Percentiles rank a stretch among this genome's conserved stretches.
Conservation (phyloP, 1,139 yeast species). For the Candida sojae region DNA sequence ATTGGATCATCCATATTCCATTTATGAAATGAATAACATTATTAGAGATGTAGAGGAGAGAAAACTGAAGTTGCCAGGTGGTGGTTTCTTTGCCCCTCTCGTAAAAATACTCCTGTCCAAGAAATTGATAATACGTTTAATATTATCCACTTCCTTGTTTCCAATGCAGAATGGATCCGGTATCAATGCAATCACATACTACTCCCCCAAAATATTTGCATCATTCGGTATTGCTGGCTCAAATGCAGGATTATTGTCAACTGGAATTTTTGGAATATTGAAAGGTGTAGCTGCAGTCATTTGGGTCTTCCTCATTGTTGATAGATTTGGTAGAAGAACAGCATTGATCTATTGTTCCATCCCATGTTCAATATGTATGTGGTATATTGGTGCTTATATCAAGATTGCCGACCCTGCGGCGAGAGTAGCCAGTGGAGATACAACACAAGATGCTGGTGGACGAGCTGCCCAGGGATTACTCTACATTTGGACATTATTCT, state of each 20-base stretch:
- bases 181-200: constrained; percentile 36
- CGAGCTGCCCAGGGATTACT: constrained; percentile 50
- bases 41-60: constrained; percentile 23
- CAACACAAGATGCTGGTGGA: constrained; percentile 37
- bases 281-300: constrained; percentile 45
- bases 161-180: constrained; percentile 37
- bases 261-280: constrained; percentile 59
- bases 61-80: constrained; percentile 21
- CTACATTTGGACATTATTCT: constrained; percentile 47
- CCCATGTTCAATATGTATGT: constrained; percentile 51
- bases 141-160: constrained; percentile 29
- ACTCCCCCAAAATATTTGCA: constrained; percentile 34
- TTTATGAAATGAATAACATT: constrained; percentile 26
- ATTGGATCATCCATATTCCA: constrained; percentile 25
- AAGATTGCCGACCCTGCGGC: constrained; percentile 40
- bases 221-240: constrained; percentile 32
- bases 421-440: constrained; percentile 24
- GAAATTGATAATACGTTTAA: constrained; percentile 25
- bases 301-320: constrained; percentile 50
- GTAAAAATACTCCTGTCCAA: constrained; percentile 22
- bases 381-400: constrained; percentile 52
- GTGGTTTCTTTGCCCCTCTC: constrained; percentile 28
- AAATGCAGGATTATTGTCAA: constrained; percentile 51
- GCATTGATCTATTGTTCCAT: constrained; percentile 42
- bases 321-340: constrained; percentile 47